These are phyloP conservation scores for Cupressus sempervirens DNA, from an alignment of 75 land plant genomes.

Conservation along the genomic window DNA sequence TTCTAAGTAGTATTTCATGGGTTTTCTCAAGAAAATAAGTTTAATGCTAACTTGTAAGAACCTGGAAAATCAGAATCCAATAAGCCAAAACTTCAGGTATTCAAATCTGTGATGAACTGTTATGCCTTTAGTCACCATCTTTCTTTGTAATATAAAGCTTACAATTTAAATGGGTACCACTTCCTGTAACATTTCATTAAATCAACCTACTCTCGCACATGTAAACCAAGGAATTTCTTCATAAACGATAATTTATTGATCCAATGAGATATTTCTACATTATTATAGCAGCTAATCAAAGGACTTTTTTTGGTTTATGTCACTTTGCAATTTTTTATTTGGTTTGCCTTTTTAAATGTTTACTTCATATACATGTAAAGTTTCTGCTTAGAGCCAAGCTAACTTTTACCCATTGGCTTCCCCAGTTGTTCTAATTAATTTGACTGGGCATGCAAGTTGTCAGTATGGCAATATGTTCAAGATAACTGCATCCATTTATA, in stretches of 20 bases:
- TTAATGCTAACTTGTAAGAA: background rate
- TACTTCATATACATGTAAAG: background rate
- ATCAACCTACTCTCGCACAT: background rate
- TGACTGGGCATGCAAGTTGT: background rate
- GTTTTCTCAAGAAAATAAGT: background rate
- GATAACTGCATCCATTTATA: background rate
- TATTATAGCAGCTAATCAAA: background rate
- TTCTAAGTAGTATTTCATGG: background rate
- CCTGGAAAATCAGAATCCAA: background rate
- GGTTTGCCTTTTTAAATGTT: background rate
- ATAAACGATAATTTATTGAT: background rate
- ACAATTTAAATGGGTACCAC: background rate
- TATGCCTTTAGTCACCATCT: background rate
- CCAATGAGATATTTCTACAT: background rate
- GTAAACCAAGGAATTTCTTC: background rate
- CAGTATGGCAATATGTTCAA: background rate
- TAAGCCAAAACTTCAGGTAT: background rate
- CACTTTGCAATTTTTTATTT: background rate
- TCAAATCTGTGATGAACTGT: background rate
- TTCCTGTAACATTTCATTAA: background rate
- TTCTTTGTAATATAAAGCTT: background rate
- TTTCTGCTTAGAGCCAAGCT: background rate
- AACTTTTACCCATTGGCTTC: background rate
- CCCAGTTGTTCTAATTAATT: background rate
- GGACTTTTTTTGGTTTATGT: background rate